A percentile compares a stretch with the other conserved stretches of the same genome.
These are phyloP conservation scores for Immersiporthe knoxdaviesiana DNA, from an alignment of 2,329 filamentous ascomycete species.

Conservation along the genomic window DNA sequence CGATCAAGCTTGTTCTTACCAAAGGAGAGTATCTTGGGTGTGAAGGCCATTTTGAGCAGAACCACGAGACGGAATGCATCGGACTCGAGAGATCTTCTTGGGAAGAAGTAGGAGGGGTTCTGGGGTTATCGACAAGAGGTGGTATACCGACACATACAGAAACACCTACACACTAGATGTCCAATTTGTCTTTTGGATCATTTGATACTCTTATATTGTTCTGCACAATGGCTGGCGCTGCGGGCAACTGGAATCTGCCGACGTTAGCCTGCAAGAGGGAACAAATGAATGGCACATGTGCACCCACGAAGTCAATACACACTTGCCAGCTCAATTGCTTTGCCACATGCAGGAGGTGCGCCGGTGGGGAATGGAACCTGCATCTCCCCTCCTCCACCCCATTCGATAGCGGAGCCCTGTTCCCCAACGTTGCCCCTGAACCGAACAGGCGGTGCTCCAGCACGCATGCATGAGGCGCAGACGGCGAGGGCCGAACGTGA, in stretches of 20 bases:
- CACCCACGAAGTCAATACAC: neutral
- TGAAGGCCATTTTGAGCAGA: constrained; percentile 2
- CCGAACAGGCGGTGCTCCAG: neutral
- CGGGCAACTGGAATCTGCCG: neutral
- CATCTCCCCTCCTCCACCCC: too few relatives aligned
- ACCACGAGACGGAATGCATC: neutral
- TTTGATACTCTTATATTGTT: neutral
- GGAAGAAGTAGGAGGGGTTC: neutral
- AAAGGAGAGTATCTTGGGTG: constrained; percentile 12
- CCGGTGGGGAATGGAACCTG: neutral
- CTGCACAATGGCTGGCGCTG: neutral
- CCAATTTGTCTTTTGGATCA: neutral
- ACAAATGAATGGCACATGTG: neutral
- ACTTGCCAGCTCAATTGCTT: constrained; percentile 4
- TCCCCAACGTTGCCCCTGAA: neutral
- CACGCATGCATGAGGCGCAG: neutral
- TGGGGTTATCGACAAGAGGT: neutral
- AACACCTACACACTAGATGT: neutral
- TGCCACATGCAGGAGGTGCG: constrained; percentile 4
- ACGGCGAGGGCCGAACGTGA: neutral
- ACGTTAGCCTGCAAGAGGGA: neutral
- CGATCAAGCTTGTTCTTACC: constrained; percentile 11
- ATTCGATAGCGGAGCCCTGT: neutral
- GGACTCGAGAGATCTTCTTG: neutral
- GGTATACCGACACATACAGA: neutral